Evolutionary conservation across 1,284 basidiomycete species (phyloP), one percentile per base, ranked within the genome.

Genomic region (Tetrapyrgos nigripes): DNA sequence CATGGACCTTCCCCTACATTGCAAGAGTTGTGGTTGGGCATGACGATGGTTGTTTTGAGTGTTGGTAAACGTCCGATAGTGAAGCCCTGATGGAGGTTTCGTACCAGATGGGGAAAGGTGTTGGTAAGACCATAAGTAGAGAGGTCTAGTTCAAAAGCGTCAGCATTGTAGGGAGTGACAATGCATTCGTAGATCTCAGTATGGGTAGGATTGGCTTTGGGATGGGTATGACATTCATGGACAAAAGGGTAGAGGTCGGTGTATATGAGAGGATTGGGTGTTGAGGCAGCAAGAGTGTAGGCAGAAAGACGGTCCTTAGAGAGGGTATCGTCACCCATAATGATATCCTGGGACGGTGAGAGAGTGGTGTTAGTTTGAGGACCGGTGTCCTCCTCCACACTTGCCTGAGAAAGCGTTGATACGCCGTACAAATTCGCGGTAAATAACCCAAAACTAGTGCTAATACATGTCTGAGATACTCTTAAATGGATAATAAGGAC

Each of bases 51-150:
- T 4, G 35, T 8, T 24, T 33, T 1, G 13, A 63, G 47, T 1
- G 11, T n/a, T 8, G 63, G 63, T 4, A 64, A 37, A 21, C 59
- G 27, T 19, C 58, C 61, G 21, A 64, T 28, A 0, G 63, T 61
- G 35, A 64, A 64, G 29, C 63, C 58, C n/a, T n/a, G n/a, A n/a
- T n/a, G n/a, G n/a, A n/a, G n/a, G n/a, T n/a, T n/a, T n/a, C 53
- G 19, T 1, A 14, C 14, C 14, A 64, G 55, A 28, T 60, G 60
- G 13, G 6, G 5, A 9, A 27, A 2, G 0, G 33, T 17, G 1
- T 60, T 10, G 24, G 53, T 48, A 23, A 48, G 40, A 28, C 44
- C 44, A 19, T 33, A n/a, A 1, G 62, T 33, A 2, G 43, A n/a
- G n/a, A n/a, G n/a, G n/a, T 2, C 28, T 3, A 24, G 11, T 8